A percentile compares a stretch with the other conserved stretches of the same genome.
These are phyloP conservation scores for Monosporascus cannonballus DNA, from an alignment of 2,329 filamentous ascomycete genomes.

Conservation along the genomic window DNA sequence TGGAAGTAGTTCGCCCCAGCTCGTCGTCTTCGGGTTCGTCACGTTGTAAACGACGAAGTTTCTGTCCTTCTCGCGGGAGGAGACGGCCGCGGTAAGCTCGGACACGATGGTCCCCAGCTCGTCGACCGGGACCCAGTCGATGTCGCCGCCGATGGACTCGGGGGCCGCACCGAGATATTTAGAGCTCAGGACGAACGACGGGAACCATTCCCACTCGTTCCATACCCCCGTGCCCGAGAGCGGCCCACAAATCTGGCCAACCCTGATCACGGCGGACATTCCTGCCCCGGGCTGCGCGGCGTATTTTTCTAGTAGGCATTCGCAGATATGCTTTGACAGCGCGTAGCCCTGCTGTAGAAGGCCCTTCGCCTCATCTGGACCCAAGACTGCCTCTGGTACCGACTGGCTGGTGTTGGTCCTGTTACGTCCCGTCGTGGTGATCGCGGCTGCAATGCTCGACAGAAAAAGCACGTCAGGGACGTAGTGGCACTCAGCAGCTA, in stretches of 20 bases:
- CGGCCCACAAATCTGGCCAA: slow-evolving; percentile 23
- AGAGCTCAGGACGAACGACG: slow-evolving; percentile 20
- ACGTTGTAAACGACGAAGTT: slow-evolving; percentile 8
- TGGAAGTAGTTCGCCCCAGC: slow-evolving; percentile 7
- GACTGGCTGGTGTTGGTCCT: not conserved
- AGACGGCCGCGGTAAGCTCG: slow-evolving; percentile 1
- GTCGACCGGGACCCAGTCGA: slow-evolving; percentile 25
- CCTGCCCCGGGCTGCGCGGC: slow-evolving; percentile 4
- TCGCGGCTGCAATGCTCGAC: slow-evolving; percentile 21
- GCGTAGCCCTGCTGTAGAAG: slow-evolving; percentile 21
- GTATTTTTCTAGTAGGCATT: slow-evolving; percentile 19
- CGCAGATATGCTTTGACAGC: slow-evolving; percentile 22
- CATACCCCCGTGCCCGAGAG: slow-evolving; percentile 15
- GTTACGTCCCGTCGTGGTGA: slow-evolving; percentile 3
- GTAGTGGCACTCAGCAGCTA: slow-evolving; percentile 7
- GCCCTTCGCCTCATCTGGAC: slow-evolving; percentile 4
- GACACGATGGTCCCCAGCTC: slow-evolving; percentile 15
- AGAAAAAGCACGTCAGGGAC: slow-evolving; percentile 17
- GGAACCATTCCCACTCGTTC: slow-evolving; percentile 23
- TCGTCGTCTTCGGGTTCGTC: slow-evolving; percentile 3
- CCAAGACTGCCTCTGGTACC: slow-evolving; percentile 16
- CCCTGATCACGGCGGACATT: slow-evolving; percentile 17
- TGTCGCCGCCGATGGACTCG: slow-evolving; percentile 11
- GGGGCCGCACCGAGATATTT: slow-evolving; percentile 17
- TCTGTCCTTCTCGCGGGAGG: not conserved